These are phyloP conservation scores for Cephalotrichum gorgonifer DNA, from an alignment of 2,329 filamentous ascomycete species.

Conservation along the genomic window DNA sequence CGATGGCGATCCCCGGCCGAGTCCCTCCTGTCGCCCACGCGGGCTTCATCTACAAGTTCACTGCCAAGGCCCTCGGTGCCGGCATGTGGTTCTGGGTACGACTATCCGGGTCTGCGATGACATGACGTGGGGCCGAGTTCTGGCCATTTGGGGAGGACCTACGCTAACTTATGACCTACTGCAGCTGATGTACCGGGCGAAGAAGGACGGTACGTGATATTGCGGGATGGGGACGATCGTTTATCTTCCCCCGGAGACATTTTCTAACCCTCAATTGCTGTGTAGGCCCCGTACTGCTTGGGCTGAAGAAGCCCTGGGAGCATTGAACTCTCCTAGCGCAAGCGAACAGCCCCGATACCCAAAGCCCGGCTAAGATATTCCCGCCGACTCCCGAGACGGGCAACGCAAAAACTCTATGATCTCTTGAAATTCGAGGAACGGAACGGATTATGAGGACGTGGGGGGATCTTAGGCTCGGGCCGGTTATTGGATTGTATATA, in stretches of 20 bases:
- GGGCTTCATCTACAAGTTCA: slow-evolving; percentile 64
- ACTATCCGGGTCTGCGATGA: slow-evolving; percentile 10
- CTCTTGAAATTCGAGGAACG: neutral
- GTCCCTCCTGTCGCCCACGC: slow-evolving; percentile 36
- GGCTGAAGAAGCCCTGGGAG: slow-evolving; percentile 95
- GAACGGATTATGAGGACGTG: neutral
- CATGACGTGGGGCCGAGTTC: neutral
- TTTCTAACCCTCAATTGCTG: neutral
- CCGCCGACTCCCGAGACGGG: too few species aligned
- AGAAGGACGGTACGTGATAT: slow-evolving; percentile 66
- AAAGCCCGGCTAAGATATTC: neutral
- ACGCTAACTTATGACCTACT: neutral
- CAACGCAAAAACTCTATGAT: too few species aligned
- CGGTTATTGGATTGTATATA: neutral
- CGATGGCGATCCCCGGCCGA: slow-evolving; percentile 7
- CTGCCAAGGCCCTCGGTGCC: slow-evolving; percentile 78
- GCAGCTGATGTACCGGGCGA: slow-evolving; percentile 90
- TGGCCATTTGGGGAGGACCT: neutral
- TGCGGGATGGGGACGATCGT: neutral
- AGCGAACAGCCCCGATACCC: too few species aligned
- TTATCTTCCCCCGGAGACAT: slow-evolving; percentile 5
- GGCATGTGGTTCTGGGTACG: slow-evolving; percentile 99
- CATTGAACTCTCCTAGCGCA: slow-evolving; percentile 48
- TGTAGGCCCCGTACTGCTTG: slow-evolving; percentile 64
- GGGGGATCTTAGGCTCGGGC: too few species aligned